phyloP scores from a whole-genome alignment of 1,284 basidiomycete genomes.

The Apiotrichum montevideense region DNA sequence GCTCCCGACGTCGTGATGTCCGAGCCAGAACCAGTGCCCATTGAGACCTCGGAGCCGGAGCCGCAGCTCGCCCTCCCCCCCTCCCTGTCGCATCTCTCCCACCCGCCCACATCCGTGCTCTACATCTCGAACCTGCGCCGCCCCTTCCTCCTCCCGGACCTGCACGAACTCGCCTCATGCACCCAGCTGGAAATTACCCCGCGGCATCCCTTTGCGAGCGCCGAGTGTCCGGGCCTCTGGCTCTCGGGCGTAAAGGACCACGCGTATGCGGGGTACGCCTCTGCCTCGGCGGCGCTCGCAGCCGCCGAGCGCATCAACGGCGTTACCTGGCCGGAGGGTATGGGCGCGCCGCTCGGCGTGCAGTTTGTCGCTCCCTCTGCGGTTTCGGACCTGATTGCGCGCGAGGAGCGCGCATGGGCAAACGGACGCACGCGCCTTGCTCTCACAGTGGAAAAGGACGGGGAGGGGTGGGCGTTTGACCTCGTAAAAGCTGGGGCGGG shows the following conservation, averaged over 20 bases:
- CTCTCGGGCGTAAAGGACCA: constrained; percentile 43
- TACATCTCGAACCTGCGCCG: constrained; percentile 46
- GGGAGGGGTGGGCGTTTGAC: constrained; percentile 1
- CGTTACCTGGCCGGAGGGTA: constrained; percentile 28
- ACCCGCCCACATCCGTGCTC: constrained; percentile 37
- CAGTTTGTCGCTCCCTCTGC: constrained; percentile 37
- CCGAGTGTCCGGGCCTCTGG: constrained; percentile 38
- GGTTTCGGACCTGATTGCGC: constrained; percentile 26
- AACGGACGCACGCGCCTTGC: constrained; percentile 37
- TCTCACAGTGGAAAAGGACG: constrained; percentile 19
- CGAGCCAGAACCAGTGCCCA: too few species aligned
- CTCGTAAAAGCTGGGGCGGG: not conserved
- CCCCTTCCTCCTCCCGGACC: constrained; percentile 29
- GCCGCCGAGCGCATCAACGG: constrained; percentile 26
- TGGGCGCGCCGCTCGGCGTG: constrained; percentile 28
- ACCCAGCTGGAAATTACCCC: not conserved
- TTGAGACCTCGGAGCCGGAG: too few species aligned
- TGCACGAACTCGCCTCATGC: constrained; percentile 2
- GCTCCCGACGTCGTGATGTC: too few species aligned
- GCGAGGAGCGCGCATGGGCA: constrained; percentile 43
- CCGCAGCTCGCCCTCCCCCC: constrained; percentile 19
- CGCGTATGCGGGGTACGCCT: constrained; percentile 35
- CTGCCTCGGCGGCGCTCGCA: constrained; percentile 18
- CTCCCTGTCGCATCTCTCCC: constrained; percentile 30
- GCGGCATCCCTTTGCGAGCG: constrained; percentile 23